Evolutionary conservation across 106 monocot species (phyloP), one percentile per base, ranked within the genome.

Genomic region (Dendrobium catenatum): DNA sequence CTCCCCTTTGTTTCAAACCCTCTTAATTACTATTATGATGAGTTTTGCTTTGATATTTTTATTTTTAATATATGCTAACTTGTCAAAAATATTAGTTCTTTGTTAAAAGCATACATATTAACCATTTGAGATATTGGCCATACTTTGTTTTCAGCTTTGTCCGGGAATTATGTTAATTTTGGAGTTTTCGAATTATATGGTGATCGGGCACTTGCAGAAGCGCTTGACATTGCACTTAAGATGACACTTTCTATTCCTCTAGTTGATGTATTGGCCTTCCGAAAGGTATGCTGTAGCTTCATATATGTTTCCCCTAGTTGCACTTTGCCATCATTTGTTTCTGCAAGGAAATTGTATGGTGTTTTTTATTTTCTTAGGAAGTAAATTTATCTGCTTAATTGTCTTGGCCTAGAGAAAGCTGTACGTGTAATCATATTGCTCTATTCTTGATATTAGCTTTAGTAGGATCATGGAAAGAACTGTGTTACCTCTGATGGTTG

Each of bases 171-270:
- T 86, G 98, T 94, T 72, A 98, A 98, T 81, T 98, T 98, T 79
- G 98, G 98, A 55, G 98, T 98, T 41, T 98, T 98, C 87, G 98
- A 95, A 78, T 80, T 98, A 43, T 98, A 98, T 91, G 95, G 95
- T 82, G 98, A 98, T 73, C 91, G 90, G 70, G 98, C 98, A 59
- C 98, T 98, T 83, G 89, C 95, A 33, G 98, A 98, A 93, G 98
- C 88, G 20, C 95, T 98, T 88, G 98, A 95, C 84, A 91, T 98
- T 84, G 82, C 95, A 80, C 85, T 98, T 29, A 98, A 98, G 87
- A 93, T 98, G 95, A 88, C 84, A 43, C 85, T 98, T 18, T 93
- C 98, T 55, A 88, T 98, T 88, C 93, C 95, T 81, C 54, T 98
- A 61, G 64, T 81, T 68, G 95, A 98, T 86, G 86, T 98, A 82